Percentiles rank a stretch among this genome's conserved stretches.
phyloP scores from a whole-genome alignment of 257 asterid species.

The Solanum stenotomum region DNA sequence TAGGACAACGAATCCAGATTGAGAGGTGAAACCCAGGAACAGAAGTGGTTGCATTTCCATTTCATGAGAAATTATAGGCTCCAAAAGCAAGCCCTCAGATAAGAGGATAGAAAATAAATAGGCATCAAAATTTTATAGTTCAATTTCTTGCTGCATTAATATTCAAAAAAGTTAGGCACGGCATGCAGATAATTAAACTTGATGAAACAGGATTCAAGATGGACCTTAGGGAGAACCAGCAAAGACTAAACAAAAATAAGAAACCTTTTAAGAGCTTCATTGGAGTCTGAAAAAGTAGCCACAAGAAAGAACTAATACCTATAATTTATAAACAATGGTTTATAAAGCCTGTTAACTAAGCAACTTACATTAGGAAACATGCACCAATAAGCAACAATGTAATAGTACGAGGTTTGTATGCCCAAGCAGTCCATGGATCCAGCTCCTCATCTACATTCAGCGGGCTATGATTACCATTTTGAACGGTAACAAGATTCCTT shows the following conservation, averaged over 20 bases:
- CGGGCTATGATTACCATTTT: conserved; percentile 52
- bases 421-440: conserved; percentile 99
- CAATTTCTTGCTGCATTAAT: background rate
- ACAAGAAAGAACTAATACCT: background rate
- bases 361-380: conserved; percentile 86
- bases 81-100: background rate
- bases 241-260: background rate
- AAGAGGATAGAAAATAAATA: background rate
- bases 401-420: conserved; percentile 85
- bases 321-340: background rate
- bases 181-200: background rate
- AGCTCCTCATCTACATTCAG: conserved; percentile 52
- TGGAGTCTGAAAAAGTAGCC: background rate
- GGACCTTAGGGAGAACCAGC: background rate
- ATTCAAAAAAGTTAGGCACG: background rate
- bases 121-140: background rate
- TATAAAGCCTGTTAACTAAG: background rate
- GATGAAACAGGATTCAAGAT: background rate
- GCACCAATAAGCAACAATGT: conserved; percentile 84
- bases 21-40: background rate
- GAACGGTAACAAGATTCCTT: conserved; percentile 39
- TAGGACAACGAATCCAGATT: background rate
- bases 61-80: background rate
- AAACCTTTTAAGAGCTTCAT: background rate
- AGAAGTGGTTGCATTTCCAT: background rate